These are phyloP conservation scores for Paraphaeosphaeria minitans DNA, from an alignment of 2,329 filamentous ascomycete species.

Conservation along the genomic window DNA sequence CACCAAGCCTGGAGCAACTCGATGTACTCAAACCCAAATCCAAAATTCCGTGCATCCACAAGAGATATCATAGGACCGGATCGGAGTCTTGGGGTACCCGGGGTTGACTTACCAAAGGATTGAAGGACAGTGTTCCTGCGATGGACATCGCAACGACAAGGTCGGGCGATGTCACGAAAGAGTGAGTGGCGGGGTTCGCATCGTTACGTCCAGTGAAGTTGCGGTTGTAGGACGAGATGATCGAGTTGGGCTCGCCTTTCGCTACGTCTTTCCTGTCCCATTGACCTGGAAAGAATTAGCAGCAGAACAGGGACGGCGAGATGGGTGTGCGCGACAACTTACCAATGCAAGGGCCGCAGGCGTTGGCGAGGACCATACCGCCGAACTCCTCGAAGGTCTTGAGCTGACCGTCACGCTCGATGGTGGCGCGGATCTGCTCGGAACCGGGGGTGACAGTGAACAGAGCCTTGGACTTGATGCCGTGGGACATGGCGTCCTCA, in stretches of 20 bases:
- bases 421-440: slow-evolving; percentile 80
- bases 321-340: slow-evolving; percentile 11
- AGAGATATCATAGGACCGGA: not conserved
- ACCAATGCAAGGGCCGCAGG: slow-evolving; percentile 74
- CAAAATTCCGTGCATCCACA: not conserved
- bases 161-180: slow-evolving; percentile 90
- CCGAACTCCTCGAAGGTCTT: slow-evolving; percentile 96
- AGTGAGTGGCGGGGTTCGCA: slow-evolving; percentile 91
- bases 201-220: slow-evolving; percentile 99
- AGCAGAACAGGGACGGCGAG: no score
- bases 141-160: slow-evolving; percentile 85
- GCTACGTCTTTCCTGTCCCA: slow-evolving; percentile 94
- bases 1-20: not conserved
- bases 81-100: not conserved
- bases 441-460: slow-evolving; percentile 97
- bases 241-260: slow-evolving; percentile 95
- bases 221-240: slow-evolving; percentile 98
- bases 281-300: slow-evolving; percentile 56
- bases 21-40: not conserved
- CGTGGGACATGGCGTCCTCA: slow-evolving; percentile 86
- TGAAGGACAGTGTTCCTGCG: slow-evolving; percentile 87
- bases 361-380: slow-evolving; percentile 92
- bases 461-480: slow-evolving; percentile 88
- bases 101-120: slow-evolving; percentile 66
- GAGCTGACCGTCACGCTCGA: slow-evolving; percentile 77